These are phyloP conservation scores for Lonicera japonica DNA, from an alignment of 129 eudicot species.

Conservation along the genomic window DNA sequence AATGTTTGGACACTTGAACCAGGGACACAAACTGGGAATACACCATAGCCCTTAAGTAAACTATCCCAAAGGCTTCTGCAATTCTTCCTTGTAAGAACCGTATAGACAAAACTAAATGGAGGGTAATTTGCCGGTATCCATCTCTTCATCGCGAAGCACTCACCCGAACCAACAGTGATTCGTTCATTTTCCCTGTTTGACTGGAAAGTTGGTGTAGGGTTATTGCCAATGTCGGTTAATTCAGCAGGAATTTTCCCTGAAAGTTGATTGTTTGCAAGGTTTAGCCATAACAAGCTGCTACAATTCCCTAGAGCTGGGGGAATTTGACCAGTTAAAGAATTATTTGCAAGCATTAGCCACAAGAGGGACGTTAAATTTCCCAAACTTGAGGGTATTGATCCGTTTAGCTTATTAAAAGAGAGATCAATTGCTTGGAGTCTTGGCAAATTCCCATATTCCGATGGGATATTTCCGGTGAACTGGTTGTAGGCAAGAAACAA, in stretches of 20 bases:
- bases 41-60: slow-evolving; percentile 73
- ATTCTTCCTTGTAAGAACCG: slow-evolving; percentile 65
- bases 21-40: slow-evolving; percentile 62
- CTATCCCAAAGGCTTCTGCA: slow-evolving; percentile 66
- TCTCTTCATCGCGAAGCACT: slow-evolving; percentile 68
- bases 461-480: slow-evolving; percentile 64
- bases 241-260: slow-evolving; percentile 52
- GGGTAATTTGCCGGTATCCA: slow-evolving; percentile 98
- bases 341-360: slow-evolving; percentile 90
- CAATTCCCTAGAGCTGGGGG: slow-evolving; percentile 87
- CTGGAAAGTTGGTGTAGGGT: slow-evolving; percentile 52
- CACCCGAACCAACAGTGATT: slow-evolving; percentile 67
- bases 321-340: slow-evolving; percentile 59
- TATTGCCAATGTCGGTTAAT: slow-evolving; percentile 46
- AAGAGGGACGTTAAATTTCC: slow-evolving; percentile 67
- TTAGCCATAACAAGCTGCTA: slow-evolving; percentile 84
- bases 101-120: slow-evolving; percentile 81
- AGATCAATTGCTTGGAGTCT: slow-evolving; percentile 78
- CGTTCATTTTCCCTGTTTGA: slow-evolving; percentile 33
- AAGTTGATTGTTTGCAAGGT: slow-evolving; percentile 66
- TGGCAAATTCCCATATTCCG: slow-evolving; percentile 55
- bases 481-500: slow-evolving; percentile 65
- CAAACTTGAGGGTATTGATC: slow-evolving; percentile 63
- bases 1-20: slow-evolving; percentile 44
- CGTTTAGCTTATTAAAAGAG: slow-evolving; percentile 52